phyloP scores from a whole-genome alignment of 306 rosid species.

The Purshia tridentata region DNA sequence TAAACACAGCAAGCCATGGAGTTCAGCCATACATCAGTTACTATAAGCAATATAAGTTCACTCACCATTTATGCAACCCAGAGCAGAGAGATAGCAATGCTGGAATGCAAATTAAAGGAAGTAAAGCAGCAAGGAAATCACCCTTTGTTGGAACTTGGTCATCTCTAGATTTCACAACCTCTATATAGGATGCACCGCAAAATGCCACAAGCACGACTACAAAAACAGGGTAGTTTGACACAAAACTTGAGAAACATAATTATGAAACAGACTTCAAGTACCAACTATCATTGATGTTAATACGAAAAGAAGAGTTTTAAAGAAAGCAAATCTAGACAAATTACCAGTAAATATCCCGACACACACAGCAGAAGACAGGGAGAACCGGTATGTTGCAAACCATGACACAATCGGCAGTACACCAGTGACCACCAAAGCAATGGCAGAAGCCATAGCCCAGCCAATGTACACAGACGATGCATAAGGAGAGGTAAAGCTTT shows the following conservation, averaged over 20 bases:
- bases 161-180: conserved; percentile 77
- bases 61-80: conserved; percentile 94
- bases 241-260: conserved; percentile 6
- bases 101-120: conserved; percentile 91
- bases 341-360: conserved; percentile 86
- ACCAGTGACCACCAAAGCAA: conserved; percentile 80
- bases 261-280: conserved; percentile 5
- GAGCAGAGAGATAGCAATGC: conserved; percentile 92
- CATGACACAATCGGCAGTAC: conserved; percentile 92
- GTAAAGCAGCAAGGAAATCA: conserved; percentile 97
- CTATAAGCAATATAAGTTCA: conserved; percentile 8
- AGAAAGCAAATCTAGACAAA: conserved; percentile 15
- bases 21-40: background rate
- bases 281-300: conserved; percentile 15
- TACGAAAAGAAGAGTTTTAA: background rate
- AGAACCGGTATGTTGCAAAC: conserved; percentile 93
- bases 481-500: conserved; percentile 73
- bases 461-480: conserved; percentile 86
- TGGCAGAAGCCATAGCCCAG: conserved; percentile 95
- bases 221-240: conserved; percentile 3
- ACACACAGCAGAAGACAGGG: conserved; percentile 80
- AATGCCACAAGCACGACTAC: conserved; percentile 84
- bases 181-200: conserved; percentile 89
- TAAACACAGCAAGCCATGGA: conserved; percentile 11
- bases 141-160: conserved; percentile 71